These are phyloP conservation scores for Didymella glomerata DNA, from an alignment of 2,329 filamentous ascomycete genomes.

Conservation along the genomic window DNA sequence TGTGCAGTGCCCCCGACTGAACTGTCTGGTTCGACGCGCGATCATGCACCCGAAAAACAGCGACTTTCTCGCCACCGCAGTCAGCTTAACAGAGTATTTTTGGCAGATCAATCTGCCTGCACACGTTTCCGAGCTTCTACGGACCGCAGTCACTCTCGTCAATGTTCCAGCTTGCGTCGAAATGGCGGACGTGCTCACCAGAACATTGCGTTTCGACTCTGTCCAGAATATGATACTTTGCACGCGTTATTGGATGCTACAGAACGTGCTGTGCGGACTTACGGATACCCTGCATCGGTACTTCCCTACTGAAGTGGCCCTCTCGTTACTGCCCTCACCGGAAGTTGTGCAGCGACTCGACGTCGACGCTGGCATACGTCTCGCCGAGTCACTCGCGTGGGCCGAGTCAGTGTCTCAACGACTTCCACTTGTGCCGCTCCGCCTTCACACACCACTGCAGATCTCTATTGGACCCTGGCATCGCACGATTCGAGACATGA, in stretches of 20 bases:
- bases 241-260: constrained; percentile 41
- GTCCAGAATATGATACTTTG: constrained; percentile 36
- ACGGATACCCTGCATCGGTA: constrained; percentile 36
- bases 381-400: constrained; percentile 38
- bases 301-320: constrained; percentile 28
- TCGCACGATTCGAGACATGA: constrained; percentile 27
- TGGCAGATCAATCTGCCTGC: constrained; percentile 30
- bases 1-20: constrained; percentile 40
- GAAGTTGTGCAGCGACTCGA: constrained; percentile 29
- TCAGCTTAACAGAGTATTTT: constrained; percentile 34
- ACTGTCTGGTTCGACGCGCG: constrained; percentile 33
- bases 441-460: constrained; percentile 41
- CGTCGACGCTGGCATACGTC: constrained; percentile 28
- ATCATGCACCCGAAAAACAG: constrained; percentile 31
- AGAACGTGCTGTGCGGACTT: constrained; percentile 35
- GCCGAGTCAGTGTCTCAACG: constrained; percentile 29
- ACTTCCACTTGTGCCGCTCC: constrained; percentile 38
- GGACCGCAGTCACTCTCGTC: constrained; percentile 24
- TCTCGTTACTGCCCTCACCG: constrained; percentile 31
- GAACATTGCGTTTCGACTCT: constrained; percentile 33
- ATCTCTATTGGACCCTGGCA: constrained; percentile 41
- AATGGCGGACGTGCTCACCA: constrained; percentile 32
- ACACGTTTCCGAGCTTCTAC: constrained; percentile 29
- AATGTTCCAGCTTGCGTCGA: constrained; percentile 24
- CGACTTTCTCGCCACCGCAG: constrained; percentile 29